Evolutionary conservation across 2,329 filamentous ascomycete species (phyloP), one percentile per base, ranked within the genome.

Genomic region (Zarea fungicola): DNA sequence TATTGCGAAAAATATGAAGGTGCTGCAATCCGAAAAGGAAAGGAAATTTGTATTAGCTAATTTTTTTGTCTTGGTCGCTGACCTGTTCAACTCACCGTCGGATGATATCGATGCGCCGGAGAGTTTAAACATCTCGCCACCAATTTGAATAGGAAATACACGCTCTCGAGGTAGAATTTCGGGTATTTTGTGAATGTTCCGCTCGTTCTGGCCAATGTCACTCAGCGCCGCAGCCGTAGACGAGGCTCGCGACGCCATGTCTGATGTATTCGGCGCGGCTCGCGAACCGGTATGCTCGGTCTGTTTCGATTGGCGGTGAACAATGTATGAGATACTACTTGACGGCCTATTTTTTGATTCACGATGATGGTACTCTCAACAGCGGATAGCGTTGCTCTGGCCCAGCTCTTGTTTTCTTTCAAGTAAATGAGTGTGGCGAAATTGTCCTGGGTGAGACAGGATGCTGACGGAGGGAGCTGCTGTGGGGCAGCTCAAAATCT

Each of bases 1-100:
- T 93, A 96, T 58, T 89, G 85, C 18, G 92, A 95, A 70, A 97
- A 96, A 67, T 96, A 96, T 42, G 91, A 96, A 51, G 92, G 92
- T 61, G 90, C 92, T 95, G 43, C 25, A 49, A 19, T n/a, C 16
- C 28, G 7, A 32, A 13, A 40, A 22, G 7, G n/a, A n/a, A n/a
- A n/a, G n/a, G n/a, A n/a, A 7, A 6, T 10, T 34, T 26, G 21
- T 21, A 26, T 46, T 31, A 46, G 35, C n/a, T n/a, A n/a, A n/a
- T n/a, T n/a, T n/a, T n/a, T n/a, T n/a, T n/a, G n/a, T n/a, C n/a
- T n/a, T n/a, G 14, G 16, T 37, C 34, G 16, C 14, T 9, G 8
- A 7, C 34, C 18, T 7, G 34, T 9, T 14, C 16, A 25, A 71
- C 80, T 62, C 62, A 86, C 83, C 82, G 68, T 89, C 85, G 34